Evolutionary conservation across 345 rosid species (phyloP).

Genomic region (Brassica cretica): DNA sequence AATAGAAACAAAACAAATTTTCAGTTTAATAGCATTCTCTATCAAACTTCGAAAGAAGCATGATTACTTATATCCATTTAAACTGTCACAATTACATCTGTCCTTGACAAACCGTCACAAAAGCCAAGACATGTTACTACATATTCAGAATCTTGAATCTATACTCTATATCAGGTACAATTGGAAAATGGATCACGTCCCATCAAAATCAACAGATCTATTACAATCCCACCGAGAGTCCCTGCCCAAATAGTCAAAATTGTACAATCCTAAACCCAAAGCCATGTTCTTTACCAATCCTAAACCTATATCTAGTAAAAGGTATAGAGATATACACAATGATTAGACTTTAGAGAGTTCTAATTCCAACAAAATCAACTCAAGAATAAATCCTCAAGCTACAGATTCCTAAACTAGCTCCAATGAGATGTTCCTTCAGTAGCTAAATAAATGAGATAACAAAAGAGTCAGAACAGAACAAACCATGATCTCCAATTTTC

Average conservation of each 20-base stretch:
- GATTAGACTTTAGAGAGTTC: neutral
- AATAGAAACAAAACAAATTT: neutral
- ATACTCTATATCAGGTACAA: neutral
- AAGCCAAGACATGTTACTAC: neutral
- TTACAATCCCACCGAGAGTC: neutral
- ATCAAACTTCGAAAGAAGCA: neutral
- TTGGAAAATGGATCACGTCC: neutral
- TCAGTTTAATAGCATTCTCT: neutral
- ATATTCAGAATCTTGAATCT: neutral
- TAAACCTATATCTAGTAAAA: neutral
- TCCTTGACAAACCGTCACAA: neutral
- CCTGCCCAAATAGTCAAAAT: neutral
- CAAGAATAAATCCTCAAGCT: neutral
- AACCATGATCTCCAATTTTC: conserved; percentile 79
- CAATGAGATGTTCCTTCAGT: neutral
- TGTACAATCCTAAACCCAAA: neutral
- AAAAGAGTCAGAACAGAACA: conserved; percentile 40
- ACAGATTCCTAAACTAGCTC: no score
- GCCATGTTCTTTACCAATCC: neutral
- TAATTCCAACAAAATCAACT: neutral
- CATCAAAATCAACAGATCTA: neutral
- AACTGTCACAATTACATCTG: neutral
- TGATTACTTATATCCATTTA: neutral
- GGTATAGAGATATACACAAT: neutral
- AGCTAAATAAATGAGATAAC: neutral